Evolutionary conservation across 352 stramenopile genomes (phyloP), one percentile per base, ranked within the genome.

Genomic region (Nothophytophthora sp.): DNA sequence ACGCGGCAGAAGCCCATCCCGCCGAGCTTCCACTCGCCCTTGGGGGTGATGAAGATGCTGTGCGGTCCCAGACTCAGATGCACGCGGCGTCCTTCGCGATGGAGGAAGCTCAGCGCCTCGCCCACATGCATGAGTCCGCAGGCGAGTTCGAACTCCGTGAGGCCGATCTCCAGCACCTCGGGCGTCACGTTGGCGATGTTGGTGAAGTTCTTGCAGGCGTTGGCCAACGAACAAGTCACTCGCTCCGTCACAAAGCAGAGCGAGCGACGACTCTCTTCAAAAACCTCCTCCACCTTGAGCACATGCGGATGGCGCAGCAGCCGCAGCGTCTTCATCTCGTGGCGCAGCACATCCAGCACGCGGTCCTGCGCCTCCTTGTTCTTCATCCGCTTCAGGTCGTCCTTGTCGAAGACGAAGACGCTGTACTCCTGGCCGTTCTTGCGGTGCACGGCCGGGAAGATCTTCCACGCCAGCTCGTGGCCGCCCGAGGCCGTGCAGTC

Each of bases 21-120:
- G 19, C 86, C 88, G 15, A 97, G 73, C 57, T 97, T 97, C 86
- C 87, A 97, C 57, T 96, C 81, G 46, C 90, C 90, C 58, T 92
- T 96, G 32, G 88, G 81, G 35, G 90, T 96, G 23, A 97, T 88
- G 62, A 97, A 96, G 51, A 97, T 87, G 36, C 86, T 96, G 43
- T 94, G 73, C 22, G 90, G 88, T 5, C 81, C 73, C 1, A 97
- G 45, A 57, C 76, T 96, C 32, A 97, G 53, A 48, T 97, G 88
- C 44, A 97, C 76, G 33, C 88, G 84, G 2, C 90, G 80, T 18
- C 82, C 76, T 66, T 96, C 89, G n/a, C 82, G 83, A 53, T 97
- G 87, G 37, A 96, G 57, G 50, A 96, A 96, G 57, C 90, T 94
- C 29, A 97, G 76, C 54, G 87, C 88, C 55, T 96, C 86, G 40